Percentiles rank a stretch among this genome's conserved stretches.
These are phyloP conservation scores for Capsicum chinense DNA, from an alignment of 257 asterid species.

Conservation along the genomic window DNA sequence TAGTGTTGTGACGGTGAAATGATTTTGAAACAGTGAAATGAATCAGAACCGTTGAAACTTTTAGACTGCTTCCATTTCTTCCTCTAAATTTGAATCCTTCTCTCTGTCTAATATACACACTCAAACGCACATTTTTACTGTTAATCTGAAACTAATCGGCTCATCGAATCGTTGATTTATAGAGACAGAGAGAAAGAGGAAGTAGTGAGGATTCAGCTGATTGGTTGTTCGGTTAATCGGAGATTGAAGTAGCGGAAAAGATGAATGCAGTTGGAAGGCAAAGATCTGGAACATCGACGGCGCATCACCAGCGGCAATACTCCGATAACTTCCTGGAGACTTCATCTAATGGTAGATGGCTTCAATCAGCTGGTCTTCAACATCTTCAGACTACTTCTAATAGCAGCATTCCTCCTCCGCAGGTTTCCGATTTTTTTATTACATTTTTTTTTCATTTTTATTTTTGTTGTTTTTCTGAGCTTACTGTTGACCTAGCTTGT, in stretches of 20 bases:
- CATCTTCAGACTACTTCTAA: constrained; percentile 78
- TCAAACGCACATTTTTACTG: constrained; percentile 12
- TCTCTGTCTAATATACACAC: background rate
- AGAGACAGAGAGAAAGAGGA: background rate
- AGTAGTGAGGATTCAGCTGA: background rate
- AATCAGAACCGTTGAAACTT: constrained; percentile 41
- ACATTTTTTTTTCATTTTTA: constrained; percentile 13
- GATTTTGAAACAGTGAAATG: background rate
- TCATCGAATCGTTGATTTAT: background rate
- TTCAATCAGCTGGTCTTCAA: constrained; percentile 94
- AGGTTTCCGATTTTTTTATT: constrained; percentile 43
- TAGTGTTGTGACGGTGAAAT: background rate
- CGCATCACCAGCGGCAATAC: constrained; percentile 83
- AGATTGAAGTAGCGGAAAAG: constrained; percentile 33
- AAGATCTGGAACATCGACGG: constrained; percentile 79
- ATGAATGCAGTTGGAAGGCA: constrained; percentile 94
- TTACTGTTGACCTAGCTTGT: constrained; percentile 15
- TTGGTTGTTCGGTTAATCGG: constrained; percentile 26
- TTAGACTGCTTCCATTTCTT: constrained; percentile 30
- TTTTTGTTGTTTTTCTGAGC: constrained; percentile 8
- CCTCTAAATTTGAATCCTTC: background rate
- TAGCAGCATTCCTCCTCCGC: constrained; percentile 68
- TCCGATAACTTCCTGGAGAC: constrained; percentile 77
- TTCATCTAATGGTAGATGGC: constrained; percentile 85
- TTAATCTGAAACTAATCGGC: constrained; percentile 27